Conservation (phyloP, 495 filamentous ascomycete genomes). For the Tuber calosporum region DNA sequence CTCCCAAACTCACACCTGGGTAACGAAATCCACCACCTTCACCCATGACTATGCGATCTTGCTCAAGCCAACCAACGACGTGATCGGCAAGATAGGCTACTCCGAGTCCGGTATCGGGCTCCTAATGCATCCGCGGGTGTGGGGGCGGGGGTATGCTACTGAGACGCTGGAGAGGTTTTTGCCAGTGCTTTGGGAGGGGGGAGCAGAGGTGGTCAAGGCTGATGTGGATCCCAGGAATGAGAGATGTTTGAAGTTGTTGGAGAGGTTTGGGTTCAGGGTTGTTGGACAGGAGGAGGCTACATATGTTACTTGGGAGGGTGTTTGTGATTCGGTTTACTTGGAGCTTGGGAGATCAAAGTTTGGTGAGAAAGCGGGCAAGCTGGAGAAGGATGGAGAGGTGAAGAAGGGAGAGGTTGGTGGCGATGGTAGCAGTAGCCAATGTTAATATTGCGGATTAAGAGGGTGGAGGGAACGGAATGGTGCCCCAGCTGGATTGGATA, state of each 20-base stretch:
- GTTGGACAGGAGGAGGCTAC: constrained; percentile 3
- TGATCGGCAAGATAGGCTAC: constrained; percentile 16
- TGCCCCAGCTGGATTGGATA: neutral
- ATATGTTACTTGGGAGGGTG: constrained; percentile 8
- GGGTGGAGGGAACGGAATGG: neutral
- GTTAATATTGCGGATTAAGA: neutral
- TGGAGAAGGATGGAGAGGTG: neutral
- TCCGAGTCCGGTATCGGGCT: constrained; percentile 2
- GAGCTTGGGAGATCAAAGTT: neutral
- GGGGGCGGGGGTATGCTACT: constrained; percentile 14
- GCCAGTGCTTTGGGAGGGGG: constrained; percentile 11
- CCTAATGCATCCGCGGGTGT: constrained; percentile 12
- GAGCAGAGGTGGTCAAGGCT: neutral
- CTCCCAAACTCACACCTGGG: neutral
- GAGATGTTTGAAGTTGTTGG: constrained; percentile 12
- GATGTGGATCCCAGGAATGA: constrained; percentile 26
- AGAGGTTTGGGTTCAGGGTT: constrained; percentile 15
- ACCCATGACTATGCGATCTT: constrained; percentile 1
- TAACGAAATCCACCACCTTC: neutral
- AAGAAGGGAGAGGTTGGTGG: neutral
- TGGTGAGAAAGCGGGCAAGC: neutral
- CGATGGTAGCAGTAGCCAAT: no score
- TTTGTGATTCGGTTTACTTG: constrained; percentile 22
- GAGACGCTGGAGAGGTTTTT: constrained; percentile 14
- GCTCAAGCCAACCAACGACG: constrained; percentile 2